Evolutionary conservation across 1,284 basidiomycete species (phyloP).

Genomic region (Naganishia cerealis): DNA sequence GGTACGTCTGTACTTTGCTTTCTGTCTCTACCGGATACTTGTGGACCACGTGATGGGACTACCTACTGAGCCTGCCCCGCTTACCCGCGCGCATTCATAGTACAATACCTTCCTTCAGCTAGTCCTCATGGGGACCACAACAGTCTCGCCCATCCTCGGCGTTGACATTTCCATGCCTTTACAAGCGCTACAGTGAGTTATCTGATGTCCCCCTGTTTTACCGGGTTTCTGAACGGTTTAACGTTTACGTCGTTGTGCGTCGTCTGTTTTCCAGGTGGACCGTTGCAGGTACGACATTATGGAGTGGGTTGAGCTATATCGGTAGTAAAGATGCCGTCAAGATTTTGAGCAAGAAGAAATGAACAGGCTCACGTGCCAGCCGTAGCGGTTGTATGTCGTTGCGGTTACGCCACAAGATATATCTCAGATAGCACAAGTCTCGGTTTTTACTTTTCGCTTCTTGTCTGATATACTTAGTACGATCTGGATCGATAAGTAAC

Average conservation of each 20-base stretch:
- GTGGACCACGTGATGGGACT: not conserved
- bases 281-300: constrained; percentile 84
- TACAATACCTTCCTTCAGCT: constrained; percentile 92
- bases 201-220: not conserved
- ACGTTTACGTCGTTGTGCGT: constrained; percentile 41
- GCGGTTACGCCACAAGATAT: not conserved
- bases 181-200: constrained; percentile 65
- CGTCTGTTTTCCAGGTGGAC: constrained; percentile 62
- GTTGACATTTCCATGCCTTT: constrained; percentile 63
- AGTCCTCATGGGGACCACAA: constrained; percentile 81
- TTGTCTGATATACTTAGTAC: too few species aligned
- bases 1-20: constrained; percentile 54
- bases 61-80: not conserved
- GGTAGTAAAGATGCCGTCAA: constrained; percentile 71
- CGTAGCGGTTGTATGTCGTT: not conserved
- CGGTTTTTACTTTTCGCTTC: too few species aligned
- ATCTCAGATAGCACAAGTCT: too few species aligned
- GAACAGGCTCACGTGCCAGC: not conserved
- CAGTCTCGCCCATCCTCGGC: constrained; percentile 75
- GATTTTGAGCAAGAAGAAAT: constrained; percentile 47
- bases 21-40: constrained; percentile 29
- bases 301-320: constrained; percentile 87
- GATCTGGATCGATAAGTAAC: too few species aligned
- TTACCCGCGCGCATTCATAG: constrained; percentile 55
- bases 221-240: not conserved